Evolutionary conservation across 2,329 filamentous ascomycete genomes (phyloP).

Genomic region (Cercospora canescens): DNA sequence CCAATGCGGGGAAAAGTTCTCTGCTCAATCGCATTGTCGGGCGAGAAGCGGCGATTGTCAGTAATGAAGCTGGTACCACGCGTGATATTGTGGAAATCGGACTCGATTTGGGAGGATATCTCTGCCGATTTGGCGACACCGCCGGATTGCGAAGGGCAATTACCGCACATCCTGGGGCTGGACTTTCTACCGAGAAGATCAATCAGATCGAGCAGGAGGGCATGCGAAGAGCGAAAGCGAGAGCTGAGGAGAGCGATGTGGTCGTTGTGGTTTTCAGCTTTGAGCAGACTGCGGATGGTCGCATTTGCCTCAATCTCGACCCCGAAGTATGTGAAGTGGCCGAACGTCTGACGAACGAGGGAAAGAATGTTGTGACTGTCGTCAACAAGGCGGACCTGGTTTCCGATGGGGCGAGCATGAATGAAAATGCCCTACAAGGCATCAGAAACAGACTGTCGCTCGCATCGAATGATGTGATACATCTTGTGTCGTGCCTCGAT

Average conservation of each 20-base stretch:
- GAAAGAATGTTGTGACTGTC: constrained; percentile 57
- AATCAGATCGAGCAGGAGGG: constrained; percentile 84
- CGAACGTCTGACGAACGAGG: constrained; percentile 49
- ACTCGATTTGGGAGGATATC: constrained; percentile 84
- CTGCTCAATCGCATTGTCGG: constrained; percentile 88
- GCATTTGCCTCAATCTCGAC: constrained; percentile 42
- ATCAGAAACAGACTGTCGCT: constrained; percentile 45
- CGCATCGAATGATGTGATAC: constrained; percentile 49
- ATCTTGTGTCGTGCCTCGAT: constrained; percentile 69
- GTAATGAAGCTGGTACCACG: constrained; percentile 87
- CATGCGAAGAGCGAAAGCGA: constrained; percentile 79
- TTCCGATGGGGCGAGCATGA: neutral
- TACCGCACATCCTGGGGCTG: constrained; percentile 4
- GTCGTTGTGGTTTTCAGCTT: constrained; percentile 79
- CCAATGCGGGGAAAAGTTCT: constrained; percentile 94
- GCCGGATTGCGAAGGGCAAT: constrained; percentile 68
- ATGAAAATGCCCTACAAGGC: constrained; percentile 19
- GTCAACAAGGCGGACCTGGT: constrained; percentile 62
- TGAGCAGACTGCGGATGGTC: constrained; percentile 45
- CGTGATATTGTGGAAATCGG: constrained; percentile 90
- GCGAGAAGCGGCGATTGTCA: constrained; percentile 92
- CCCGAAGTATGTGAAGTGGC: constrained; percentile 58
- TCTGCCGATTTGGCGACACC: constrained; percentile 93
- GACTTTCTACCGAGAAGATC: constrained; percentile 46
- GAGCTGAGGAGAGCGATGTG: constrained; percentile 80